These are phyloP conservation scores for Turnera subulata DNA, from an alignment of 345 rosid genomes.

Conservation along the genomic window DNA sequence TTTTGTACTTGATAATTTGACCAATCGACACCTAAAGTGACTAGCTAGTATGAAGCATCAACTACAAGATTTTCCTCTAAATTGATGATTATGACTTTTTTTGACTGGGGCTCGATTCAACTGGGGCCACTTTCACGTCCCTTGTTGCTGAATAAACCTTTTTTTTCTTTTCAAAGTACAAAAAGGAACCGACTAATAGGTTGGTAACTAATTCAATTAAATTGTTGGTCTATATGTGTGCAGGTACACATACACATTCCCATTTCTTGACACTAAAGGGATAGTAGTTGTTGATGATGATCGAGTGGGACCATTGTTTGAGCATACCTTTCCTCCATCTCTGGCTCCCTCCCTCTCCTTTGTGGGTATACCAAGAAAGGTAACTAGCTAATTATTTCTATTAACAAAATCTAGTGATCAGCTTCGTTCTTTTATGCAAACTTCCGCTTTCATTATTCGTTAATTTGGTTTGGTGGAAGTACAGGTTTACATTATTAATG, in stretches of 20 bases:
- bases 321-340: slow-evolving; percentile 92
- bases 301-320: slow-evolving; percentile 89
- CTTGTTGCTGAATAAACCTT: background rate
- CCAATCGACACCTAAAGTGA: background rate
- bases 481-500: background rate
- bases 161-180: background rate
- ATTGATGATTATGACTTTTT: slow-evolving; percentile 19
- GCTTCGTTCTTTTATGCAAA: background rate
- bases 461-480: background rate
- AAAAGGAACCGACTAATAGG: too few species aligned
- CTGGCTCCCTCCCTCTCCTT: slow-evolving; percentile 91
- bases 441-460: background rate
- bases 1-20: too few species aligned
- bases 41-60: background rate
- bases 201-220: background rate
- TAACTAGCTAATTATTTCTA: slow-evolving; percentile 5
- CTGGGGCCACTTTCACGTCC: slow-evolving; percentile 10
- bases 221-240: slow-evolving; percentile 9
- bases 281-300: slow-evolving; percentile 77
- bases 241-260: slow-evolving; percentile 83
- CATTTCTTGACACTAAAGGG: slow-evolving; percentile 98
- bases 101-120: background rate
- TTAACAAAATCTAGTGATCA: too few species aligned
- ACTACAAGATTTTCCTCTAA: slow-evolving; percentile 10
- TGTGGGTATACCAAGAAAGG: slow-evolving; percentile 89